Percentiles rank a stretch among this genome's conserved stretches.
Conservation (phyloP, 768 basidiomycete genomes). For the Pleurotus djamor region DNA sequence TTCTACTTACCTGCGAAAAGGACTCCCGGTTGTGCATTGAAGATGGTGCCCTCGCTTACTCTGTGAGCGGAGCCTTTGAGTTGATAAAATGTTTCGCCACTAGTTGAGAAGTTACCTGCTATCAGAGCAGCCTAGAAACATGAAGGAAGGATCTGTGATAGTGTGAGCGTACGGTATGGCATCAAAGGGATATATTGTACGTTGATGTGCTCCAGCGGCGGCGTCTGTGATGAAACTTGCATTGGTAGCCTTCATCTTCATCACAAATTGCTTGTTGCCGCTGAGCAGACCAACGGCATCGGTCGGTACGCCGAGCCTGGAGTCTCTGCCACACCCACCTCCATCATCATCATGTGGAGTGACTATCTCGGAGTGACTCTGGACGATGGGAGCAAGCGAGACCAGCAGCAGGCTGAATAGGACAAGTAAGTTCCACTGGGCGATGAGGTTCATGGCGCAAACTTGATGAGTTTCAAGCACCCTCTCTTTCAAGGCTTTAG, state of each 20-base stretch:
- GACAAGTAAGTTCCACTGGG: too few species aligned
- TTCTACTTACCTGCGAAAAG: slow-evolving; percentile 29
- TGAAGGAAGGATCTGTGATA: slow-evolving; percentile 1
- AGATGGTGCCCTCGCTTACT: slow-evolving; percentile 25
- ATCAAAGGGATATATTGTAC: not conserved
- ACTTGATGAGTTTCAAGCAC: too few species aligned
- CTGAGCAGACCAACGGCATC: too few species aligned
- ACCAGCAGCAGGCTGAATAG: not conserved
- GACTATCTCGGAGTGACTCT: not conserved
- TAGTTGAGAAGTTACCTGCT: not conserved
- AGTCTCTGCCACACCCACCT: not conserved
- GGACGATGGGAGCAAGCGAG: not conserved
- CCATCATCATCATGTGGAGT: not conserved
- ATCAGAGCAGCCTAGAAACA: slow-evolving; percentile 7
- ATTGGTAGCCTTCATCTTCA: not conserved
- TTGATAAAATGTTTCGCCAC: not conserved
- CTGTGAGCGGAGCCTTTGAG: not conserved
- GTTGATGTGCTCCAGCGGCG: not conserved
- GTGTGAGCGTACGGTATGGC: not conserved
- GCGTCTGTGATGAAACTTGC: not conserved
- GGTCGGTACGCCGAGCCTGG: too few species aligned
- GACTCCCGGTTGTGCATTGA: slow-evolving; percentile 29
- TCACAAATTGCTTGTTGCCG: not conserved
- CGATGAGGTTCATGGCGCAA: too few species aligned
- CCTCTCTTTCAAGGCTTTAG: too few species aligned